Evolutionary conservation across 2,329 filamentous ascomycete species (phyloP).

Genomic region (Colletotrichum truncatum): DNA sequence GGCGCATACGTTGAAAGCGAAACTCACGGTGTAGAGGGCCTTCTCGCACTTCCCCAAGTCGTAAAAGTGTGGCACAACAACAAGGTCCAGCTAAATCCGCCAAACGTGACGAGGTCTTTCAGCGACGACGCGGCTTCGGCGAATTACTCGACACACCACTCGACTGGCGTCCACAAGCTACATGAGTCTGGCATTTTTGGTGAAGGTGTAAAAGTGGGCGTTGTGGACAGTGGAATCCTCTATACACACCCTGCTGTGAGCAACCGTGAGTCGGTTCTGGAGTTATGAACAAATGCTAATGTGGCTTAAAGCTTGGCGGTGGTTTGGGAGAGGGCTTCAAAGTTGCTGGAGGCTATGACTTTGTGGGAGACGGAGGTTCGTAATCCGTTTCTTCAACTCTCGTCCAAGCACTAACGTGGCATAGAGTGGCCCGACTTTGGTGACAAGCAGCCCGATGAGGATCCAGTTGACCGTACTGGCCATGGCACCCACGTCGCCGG

Average conservation of each 20-base stretch:
- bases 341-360: constrained; percentile 34
- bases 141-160: constrained; percentile 37
- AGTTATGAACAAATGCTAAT: too few species aligned
- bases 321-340: constrained; percentile 28
- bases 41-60: constrained; percentile 43
- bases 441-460: constrained; percentile 41
- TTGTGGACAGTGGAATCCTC: constrained; percentile 50
- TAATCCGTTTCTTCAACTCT: neutral
- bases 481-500: too few species aligned
- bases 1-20: constrained; percentile 44
- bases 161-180: constrained; percentile 48
- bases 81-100: constrained; percentile 4
- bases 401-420: neutral
- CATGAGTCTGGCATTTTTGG: constrained; percentile 48
- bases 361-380: constrained; percentile 34
- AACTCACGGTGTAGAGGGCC: constrained; percentile 37
- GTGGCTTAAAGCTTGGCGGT: constrained; percentile 17
- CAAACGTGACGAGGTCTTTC: neutral
- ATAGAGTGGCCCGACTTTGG: constrained; percentile 22
- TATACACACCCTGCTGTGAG: constrained; percentile 48
- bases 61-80: constrained; percentile 44
- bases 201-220: constrained; percentile 46
- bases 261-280: too few species aligned
- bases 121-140: neutral
- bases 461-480: constrained; percentile 43